Evolutionary conservation across 2,329 filamentous ascomycete species (phyloP).

Genomic region (Botryosphaeria agaves): DNA sequence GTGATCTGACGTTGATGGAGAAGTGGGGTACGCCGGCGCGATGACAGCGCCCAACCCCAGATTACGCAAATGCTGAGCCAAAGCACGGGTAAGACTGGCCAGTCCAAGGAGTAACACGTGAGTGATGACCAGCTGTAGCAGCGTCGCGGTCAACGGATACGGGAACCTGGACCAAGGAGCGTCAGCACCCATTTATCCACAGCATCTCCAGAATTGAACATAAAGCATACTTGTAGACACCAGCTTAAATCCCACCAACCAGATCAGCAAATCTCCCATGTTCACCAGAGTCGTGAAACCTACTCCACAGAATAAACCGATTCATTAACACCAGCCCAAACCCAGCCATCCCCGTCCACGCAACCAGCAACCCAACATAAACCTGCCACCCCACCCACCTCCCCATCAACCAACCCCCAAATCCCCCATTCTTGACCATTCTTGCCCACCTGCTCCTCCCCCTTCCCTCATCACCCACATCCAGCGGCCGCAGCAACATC

Average conservation of each 20-base stretch:
- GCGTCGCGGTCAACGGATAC: slow-evolving; percentile 33
- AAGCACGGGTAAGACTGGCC: slow-evolving; percentile 29
- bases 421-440: slow-evolving; percentile 21
- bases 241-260: no score
- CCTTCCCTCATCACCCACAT: slow-evolving; percentile 15
- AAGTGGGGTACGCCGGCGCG: slow-evolving; percentile 19
- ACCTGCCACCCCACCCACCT: slow-evolving; percentile 30
- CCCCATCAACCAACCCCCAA: slow-evolving; percentile 31
- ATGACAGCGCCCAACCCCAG: slow-evolving; percentile 26
- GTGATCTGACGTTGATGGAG: slow-evolving; percentile 12
- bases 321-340: slow-evolving; percentile 33
- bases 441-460: slow-evolving; percentile 14
- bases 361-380: slow-evolving; percentile 28
- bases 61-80: slow-evolving; percentile 22
- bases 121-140: slow-evolving; percentile 31
- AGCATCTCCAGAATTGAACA: no score
- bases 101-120: slow-evolving; percentile 29
- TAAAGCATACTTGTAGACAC: slow-evolving; percentile 22
- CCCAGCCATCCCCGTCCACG: slow-evolving; percentile 29
- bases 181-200: neutral
- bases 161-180: slow-evolving; percentile 23
- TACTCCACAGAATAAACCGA: slow-evolving; percentile 31
- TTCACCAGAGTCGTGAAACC: no score
- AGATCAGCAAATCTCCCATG: no score
- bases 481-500: slow-evolving; percentile 21